A percentile compares a stretch with the other conserved stretches of the same genome.
Conservation (phyloP, 768 basidiomycete genomes). For the Lepiota brunneoincarnata region DNA sequence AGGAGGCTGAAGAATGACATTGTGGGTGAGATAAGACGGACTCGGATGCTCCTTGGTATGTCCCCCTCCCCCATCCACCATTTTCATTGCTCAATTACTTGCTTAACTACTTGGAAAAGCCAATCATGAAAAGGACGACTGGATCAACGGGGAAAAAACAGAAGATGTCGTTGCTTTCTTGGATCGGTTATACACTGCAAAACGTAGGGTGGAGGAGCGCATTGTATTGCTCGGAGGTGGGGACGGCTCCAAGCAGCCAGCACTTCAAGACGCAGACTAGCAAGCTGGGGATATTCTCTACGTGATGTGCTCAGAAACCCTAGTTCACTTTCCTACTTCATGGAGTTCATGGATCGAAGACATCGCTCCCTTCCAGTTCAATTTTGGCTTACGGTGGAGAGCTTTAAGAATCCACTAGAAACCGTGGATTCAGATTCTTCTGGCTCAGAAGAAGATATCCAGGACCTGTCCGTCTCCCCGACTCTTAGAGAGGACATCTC, state of each 20-base stretch:
- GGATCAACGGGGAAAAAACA: slow-evolving; percentile 83
- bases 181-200: slow-evolving; percentile 86
- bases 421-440: slow-evolving; percentile 72
- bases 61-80: no score
- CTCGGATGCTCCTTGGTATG: slow-evolving; percentile 69
- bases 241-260: slow-evolving; percentile 42
- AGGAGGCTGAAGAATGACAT: slow-evolving; percentile 90
- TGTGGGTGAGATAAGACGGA: slow-evolving; percentile 84
- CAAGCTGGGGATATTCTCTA: slow-evolving; percentile 54
- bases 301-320: slow-evolving; percentile 86
- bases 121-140: slow-evolving; percentile 83
- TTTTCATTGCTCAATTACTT: neutral
- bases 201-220: slow-evolving; percentile 80
- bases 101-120: slow-evolving; percentile 36
- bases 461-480: slow-evolving; percentile 50
- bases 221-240: slow-evolving; percentile 72
- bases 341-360: slow-evolving; percentile 97
- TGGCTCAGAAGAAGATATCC: slow-evolving; percentile 53
- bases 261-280: slow-evolving; percentile 39
- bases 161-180: slow-evolving; percentile 86
- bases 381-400: slow-evolving; percentile 97
- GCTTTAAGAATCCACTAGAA: slow-evolving; percentile 96
- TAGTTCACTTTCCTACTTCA: slow-evolving; percentile 89
- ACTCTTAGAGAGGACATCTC: slow-evolving; percentile 84
- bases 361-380: slow-evolving; percentile 84